These are phyloP conservation scores for Onygenales sp. DNA, from an alignment of 2,329 filamentous ascomycete species.

Conservation along the genomic window DNA sequence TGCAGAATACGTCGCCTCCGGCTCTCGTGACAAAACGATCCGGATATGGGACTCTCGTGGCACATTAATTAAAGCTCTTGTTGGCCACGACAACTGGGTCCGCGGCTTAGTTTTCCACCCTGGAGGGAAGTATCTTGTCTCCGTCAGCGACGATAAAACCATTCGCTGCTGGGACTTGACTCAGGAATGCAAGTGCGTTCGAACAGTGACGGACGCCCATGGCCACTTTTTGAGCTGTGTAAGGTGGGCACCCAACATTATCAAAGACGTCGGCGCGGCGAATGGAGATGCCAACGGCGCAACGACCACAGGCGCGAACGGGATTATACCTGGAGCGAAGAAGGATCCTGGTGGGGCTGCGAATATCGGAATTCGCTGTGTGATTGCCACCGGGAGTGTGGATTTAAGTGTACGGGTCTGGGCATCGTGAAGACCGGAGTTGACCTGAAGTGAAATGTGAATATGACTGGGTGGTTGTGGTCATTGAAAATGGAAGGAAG, in stretches of 20 bases:
- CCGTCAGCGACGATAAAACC: slow-evolving; percentile 81
- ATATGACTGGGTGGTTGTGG: not conserved
- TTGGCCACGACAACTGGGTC: slow-evolving; percentile 93
- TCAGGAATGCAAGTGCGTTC: slow-evolving; percentile 85
- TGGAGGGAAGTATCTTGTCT: slow-evolving; percentile 80
- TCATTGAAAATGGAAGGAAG: no score
- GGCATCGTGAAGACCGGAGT: slow-evolving; percentile 39
- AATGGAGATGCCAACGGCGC: slow-evolving; percentile 9
- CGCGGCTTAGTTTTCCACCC: slow-evolving; percentile 80
- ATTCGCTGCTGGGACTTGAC: slow-evolving; percentile 87
- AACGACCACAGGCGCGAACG: slow-evolving; percentile 25
- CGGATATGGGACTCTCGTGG: slow-evolving; percentile 81
- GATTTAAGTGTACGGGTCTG: slow-evolving; percentile 73
- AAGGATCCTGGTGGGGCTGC: slow-evolving; percentile 46
- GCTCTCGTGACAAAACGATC: slow-evolving; percentile 82
- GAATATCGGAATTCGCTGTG: slow-evolving; percentile 62
- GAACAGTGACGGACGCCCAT: slow-evolving; percentile 66
- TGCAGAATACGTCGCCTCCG: slow-evolving; percentile 84
- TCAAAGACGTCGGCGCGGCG: slow-evolving; percentile 44
- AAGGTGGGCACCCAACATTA: slow-evolving; percentile 72
- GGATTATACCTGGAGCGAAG: slow-evolving; percentile 17
- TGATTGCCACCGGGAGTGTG: slow-evolving; percentile 80
- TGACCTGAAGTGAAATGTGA: not conserved
- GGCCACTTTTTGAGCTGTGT: slow-evolving; percentile 79
- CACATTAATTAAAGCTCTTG: slow-evolving; percentile 70